Conservation (phyloP, 768 basidiomycete species). For the Amanita molliuscula region DNA sequence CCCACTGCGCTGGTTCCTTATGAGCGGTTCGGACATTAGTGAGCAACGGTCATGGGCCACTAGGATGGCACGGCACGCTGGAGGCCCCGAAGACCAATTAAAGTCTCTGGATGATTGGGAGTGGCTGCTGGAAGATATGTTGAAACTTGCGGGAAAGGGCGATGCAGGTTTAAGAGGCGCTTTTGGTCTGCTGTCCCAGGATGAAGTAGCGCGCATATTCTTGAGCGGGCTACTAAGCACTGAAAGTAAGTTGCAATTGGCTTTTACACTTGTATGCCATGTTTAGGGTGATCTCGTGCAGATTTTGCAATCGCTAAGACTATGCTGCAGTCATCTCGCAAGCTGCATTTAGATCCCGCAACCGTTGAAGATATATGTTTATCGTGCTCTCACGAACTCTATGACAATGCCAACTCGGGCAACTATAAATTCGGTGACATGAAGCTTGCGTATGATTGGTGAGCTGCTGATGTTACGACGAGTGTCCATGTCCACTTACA, state of each 20-base stretch:
- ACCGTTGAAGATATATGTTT: constrained; percentile 74
- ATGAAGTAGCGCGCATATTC: constrained; percentile 76
- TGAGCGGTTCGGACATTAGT: constrained; percentile 48
- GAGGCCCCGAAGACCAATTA: constrained; percentile 41
- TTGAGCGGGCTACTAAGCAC: constrained; percentile 78
- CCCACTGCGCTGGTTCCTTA: constrained; percentile 85
- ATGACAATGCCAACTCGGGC: constrained; percentile 88
- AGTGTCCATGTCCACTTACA: not conserved
- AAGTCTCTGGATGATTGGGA: constrained; percentile 72
- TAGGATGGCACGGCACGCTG: constrained; percentile 68
- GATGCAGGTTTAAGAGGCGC: constrained; percentile 62
- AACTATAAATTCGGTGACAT: constrained; percentile 92
- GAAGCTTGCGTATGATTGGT: constrained; percentile 98
- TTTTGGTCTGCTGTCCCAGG: constrained; percentile 61
- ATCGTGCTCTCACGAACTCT: constrained; percentile 76
- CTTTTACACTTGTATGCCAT: constrained; percentile 6
- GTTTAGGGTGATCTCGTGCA: constrained; percentile 16
- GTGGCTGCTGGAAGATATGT: constrained; percentile 84
- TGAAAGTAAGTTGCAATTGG: constrained; percentile 59
- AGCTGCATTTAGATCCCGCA: constrained; percentile 36
- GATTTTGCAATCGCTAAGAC: constrained; percentile 60
- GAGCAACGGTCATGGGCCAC: constrained; percentile 84
- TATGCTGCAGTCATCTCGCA: constrained; percentile 39
- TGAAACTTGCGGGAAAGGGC: constrained; percentile 58
- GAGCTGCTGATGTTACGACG: constrained; percentile 10